Conservation (phyloP, 331 rosid species). For the Pyrus hybrid region DNA sequence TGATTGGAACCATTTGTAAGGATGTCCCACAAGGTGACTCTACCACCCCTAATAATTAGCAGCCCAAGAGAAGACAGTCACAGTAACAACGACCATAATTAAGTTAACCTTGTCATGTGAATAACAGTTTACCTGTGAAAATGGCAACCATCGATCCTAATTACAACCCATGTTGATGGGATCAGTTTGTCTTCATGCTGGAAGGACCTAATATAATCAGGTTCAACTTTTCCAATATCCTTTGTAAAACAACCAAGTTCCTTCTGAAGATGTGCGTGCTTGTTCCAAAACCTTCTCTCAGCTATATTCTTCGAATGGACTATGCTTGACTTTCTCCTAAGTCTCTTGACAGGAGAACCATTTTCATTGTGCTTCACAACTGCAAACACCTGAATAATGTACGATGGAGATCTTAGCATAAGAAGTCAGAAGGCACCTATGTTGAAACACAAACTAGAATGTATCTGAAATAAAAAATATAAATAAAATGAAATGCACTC, state of each 20-base stretch:
- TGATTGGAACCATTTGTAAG: not conserved
- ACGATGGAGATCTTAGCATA: not conserved
- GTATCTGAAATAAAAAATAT: too few relatives aligned
- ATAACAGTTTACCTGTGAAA: conserved; percentile 46
- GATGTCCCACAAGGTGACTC: not conserved
- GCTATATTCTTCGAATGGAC: conserved; percentile 56
- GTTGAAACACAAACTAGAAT: not conserved
- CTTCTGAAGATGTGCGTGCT: conserved; percentile 43
- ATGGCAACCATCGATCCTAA: conserved; percentile 76
- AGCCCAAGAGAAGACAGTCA: not conserved
- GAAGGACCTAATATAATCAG: conserved; percentile 60
- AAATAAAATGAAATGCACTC: not conserved
- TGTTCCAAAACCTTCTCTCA: conserved; percentile 53
- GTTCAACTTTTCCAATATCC: conserved; percentile 49
- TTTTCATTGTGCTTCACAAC: conserved; percentile 55
- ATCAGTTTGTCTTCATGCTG: conserved; percentile 44
- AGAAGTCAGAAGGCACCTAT: not conserved
- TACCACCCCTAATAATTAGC: not conserved
- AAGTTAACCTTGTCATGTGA: not conserved
- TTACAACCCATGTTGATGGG: conserved; percentile 62
- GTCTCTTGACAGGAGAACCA: conserved; percentile 61
- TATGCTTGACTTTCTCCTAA: conserved; percentile 35
- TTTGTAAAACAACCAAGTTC: conserved; percentile 57
- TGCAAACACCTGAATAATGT: conserved; percentile 31
- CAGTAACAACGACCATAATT: not conserved